A percentile compares a stretch with the other conserved stretches of the same genome.
Conservation (phyloP, 2,329 filamentous ascomycete genomes). For the Penicillium occitanis region DNA sequence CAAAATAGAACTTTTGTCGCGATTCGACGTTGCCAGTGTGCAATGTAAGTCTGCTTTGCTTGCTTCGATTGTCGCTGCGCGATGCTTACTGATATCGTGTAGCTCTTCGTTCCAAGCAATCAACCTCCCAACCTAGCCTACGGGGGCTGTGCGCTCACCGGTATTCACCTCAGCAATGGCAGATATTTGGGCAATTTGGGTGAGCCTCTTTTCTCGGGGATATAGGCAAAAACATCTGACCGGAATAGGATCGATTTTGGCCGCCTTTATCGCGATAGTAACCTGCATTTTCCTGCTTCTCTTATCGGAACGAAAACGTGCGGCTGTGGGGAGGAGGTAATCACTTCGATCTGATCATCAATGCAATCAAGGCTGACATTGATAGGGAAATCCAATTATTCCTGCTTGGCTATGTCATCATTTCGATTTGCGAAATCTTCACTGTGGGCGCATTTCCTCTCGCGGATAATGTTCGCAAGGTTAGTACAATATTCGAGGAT, state of each 20-base stretch:
- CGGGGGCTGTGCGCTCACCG: slow-evolving; percentile 70
- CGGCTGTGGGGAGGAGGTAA: slow-evolving; percentile 88
- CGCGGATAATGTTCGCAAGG: slow-evolving; percentile 61
- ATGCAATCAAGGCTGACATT: background rate
- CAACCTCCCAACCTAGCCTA: slow-evolving; percentile 61
- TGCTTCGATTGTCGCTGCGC: background rate
- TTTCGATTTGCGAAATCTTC: slow-evolving; percentile 95
- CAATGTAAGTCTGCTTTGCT: slow-evolving; percentile 61
- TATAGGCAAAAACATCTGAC: background rate
- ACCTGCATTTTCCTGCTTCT: slow-evolving; percentile 67
- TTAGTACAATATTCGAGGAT: slow-evolving; percentile 51
- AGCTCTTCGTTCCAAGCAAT: slow-evolving; percentile 66
- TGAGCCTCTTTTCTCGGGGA: slow-evolving; percentile 37
- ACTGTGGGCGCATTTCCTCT: slow-evolving; percentile 87
- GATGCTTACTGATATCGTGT: slow-evolving; percentile 9
- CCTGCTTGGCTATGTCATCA: slow-evolving; percentile 77
- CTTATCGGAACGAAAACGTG: slow-evolving; percentile 83
- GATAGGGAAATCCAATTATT: slow-evolving; percentile 96
- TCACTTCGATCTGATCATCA: slow-evolving; percentile 25
- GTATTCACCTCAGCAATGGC: slow-evolving; percentile 68
- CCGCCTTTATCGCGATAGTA: slow-evolving; percentile 75
- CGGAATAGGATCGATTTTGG: slow-evolving; percentile 73
- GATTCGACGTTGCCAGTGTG: slow-evolving; percentile 81
- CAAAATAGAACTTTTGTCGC: slow-evolving; percentile 71
- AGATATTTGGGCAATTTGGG: slow-evolving; percentile 78